Evolutionary conservation across 1,284 basidiomycete genomes (phyloP).

Genomic region (Spongiforma sp.): DNA sequence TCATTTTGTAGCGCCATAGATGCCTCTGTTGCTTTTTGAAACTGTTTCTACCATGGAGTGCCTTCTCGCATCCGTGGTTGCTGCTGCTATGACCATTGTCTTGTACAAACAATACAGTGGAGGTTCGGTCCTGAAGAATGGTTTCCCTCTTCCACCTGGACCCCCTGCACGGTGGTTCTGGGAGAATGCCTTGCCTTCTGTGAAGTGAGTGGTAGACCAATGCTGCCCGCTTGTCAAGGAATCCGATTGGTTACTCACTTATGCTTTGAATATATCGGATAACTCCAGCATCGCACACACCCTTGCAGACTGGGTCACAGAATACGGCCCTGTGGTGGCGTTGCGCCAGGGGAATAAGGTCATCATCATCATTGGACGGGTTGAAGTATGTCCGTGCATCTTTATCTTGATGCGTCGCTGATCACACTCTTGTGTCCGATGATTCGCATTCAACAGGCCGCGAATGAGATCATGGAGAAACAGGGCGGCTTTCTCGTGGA

Average conservation of each 20-base stretch:
- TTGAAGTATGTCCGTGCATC: constrained; percentile 30
- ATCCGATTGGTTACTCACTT: background rate
- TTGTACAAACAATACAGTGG: constrained; percentile 3
- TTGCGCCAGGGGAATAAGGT: constrained; percentile 35
- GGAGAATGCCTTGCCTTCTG: constrained; percentile 18
- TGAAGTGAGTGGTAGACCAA: constrained; percentile 23
- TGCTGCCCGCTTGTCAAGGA: too few relatives aligned
- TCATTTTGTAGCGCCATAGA: too few relatives aligned
- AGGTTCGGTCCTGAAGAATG: constrained; percentile 12
- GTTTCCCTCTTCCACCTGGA: constrained; percentile 30
- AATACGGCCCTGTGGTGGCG: constrained; percentile 42
- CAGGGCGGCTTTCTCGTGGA: constrained; percentile 27
- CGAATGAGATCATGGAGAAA: constrained; percentile 35
- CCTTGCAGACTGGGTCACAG: constrained; percentile 31
- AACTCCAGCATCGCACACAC: constrained; percentile 22
- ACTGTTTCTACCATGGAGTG: too few relatives aligned
- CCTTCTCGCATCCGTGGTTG: too few relatives aligned
- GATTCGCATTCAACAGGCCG: constrained; percentile 33
- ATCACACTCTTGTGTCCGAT: too few relatives aligned
- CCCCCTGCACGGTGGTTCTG: constrained; percentile 30
- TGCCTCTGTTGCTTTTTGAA: too few relatives aligned
- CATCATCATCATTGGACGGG: constrained; percentile 36
- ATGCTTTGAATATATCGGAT: too few relatives aligned
- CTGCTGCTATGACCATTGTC: too few relatives aligned
- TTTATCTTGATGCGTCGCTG: too few relatives aligned